Percentiles rank a stretch among this genome's conserved stretches.
Evolutionary conservation across 2,329 filamentous ascomycete species (phyloP).

Genomic region (Monosporascus sp.): DNA sequence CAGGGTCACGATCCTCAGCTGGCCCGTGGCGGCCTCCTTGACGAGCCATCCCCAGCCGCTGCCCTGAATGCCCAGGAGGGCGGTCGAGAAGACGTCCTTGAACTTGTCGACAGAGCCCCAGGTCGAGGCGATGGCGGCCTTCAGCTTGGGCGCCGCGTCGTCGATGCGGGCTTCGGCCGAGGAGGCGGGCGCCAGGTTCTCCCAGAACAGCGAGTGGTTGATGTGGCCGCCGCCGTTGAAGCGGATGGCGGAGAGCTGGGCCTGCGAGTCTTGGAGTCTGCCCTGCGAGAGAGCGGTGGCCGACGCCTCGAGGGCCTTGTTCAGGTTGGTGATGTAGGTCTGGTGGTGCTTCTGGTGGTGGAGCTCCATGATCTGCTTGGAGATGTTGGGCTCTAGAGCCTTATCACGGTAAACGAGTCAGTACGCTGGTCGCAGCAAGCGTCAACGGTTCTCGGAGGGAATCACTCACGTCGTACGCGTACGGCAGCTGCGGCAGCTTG

Average conservation of each 20-base stretch:
- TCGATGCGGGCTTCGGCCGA: constrained; percentile 52
- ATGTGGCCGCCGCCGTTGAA: constrained; percentile 92
- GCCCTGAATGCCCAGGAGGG: constrained; percentile 69
- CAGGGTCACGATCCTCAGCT: constrained; percentile 69
- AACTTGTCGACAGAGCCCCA: constrained; percentile 69
- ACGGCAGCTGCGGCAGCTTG: constrained; percentile 60
- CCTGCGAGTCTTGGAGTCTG: constrained; percentile 54
- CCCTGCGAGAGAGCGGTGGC: constrained; percentile 47
- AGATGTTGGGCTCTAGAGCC: constrained; percentile 71
- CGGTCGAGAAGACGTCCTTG: constrained; percentile 58
- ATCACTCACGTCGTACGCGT: constrained; percentile 61
- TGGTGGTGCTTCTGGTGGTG: constrained; percentile 78
- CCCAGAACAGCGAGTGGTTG: constrained; percentile 92
- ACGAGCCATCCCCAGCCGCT: constrained; percentile 89
- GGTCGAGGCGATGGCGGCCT: constrained; percentile 54
- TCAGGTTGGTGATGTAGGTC: constrained; percentile 72
- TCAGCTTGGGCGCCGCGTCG: constrained; percentile 51
- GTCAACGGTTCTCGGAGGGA: background rate
- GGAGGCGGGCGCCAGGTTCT: constrained; percentile 63
- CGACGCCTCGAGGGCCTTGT: constrained; percentile 59
- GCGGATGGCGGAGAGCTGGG: constrained; percentile 65
- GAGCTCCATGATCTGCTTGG: constrained; percentile 73
- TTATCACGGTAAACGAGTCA: constrained; percentile 23
- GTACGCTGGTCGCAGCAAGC: background rate
- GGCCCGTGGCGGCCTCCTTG: constrained; percentile 53